phyloP scores from a whole-genome alignment of 768 basidiomycete genomes.

The Myochromella boudieri region DNA sequence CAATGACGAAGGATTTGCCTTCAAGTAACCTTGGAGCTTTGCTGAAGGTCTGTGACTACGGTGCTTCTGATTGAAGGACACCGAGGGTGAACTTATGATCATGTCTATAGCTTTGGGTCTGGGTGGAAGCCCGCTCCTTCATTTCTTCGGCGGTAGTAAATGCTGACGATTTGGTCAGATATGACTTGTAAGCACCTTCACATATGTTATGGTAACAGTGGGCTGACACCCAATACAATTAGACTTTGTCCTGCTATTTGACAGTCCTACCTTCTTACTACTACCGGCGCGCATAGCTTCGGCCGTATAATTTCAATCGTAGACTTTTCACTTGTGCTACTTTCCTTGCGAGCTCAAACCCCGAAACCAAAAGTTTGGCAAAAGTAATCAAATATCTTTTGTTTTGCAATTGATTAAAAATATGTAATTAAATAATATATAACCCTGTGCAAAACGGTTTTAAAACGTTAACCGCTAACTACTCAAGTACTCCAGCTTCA shows the following conservation, averaged over 20 bases:
- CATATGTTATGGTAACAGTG: conserved; percentile 36
- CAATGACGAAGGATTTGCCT: conserved; percentile 56
- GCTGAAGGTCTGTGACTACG: conserved; percentile 65
- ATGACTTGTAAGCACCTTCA: conserved; percentile 69
- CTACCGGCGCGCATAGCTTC: too few species aligned
- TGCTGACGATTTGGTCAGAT: conserved; percentile 83
- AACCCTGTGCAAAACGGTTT: too few species aligned
- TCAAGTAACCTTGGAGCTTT: conserved; percentile 78
- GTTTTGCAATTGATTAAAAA: too few species aligned
- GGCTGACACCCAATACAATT: background rate
- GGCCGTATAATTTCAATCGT: too few species aligned
- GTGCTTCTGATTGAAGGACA: too few species aligned
- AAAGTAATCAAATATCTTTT: too few species aligned
- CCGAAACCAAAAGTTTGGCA: too few species aligned
- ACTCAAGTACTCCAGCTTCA: too few species aligned
- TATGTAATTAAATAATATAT: too few species aligned
- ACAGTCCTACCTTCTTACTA: background rate
- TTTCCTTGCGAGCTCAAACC: too few species aligned
- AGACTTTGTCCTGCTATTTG: conserved; percentile 29
- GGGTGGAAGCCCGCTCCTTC: conserved; percentile 88
- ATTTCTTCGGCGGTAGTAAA: conserved; percentile 77
- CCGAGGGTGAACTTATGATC: background rate
- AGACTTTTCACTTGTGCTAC: too few species aligned
- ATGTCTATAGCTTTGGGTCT: conserved; percentile 76
- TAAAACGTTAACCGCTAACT: too few species aligned